Evolutionary conservation across 805 yeast species (phyloP), one percentile per base, ranked within the genome.

Genomic region (Saturnispora zaruensis): DNA sequence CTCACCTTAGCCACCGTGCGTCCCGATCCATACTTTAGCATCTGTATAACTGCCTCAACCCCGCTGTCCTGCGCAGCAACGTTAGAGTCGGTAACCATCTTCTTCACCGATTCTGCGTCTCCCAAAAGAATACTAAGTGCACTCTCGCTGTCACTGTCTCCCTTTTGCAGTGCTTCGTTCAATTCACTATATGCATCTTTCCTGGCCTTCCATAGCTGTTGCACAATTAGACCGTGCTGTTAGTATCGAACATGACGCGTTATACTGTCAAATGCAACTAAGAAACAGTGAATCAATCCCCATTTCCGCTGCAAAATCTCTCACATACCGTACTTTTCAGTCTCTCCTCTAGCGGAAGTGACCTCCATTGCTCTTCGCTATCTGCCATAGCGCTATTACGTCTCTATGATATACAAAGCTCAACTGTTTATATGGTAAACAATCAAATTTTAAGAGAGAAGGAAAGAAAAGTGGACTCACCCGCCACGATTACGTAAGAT

Each of bases 31-130:
- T 65, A 75, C 57, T 78, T 76, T 41, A 85, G 66, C 58, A 78
- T 76, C 4, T 78, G 72, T 13, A 66, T 66, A 5, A 87, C 63
- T 6, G 85, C 74, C 3, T 68, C 63, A 20, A 88, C 69, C 4
- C 87, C 98, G 1, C 83, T 70, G 60, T 93, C 98, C 55, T 89
- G 96, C 0, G 98, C 96, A 16, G 84, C 93, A 18, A 89, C 96
- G 62, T 93, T 93, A 30, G 83, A 64, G 62, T 93, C 99, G 3
- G 78, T 72, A 6, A 85, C 81, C 38, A 82, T 74, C 55, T 72
- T 71, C 56, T 77, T 80, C 58, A 82, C 70, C 2, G 75, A 47
- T 8, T 77, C 82, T 0, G 88, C 83, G 49, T 72, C 75, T 16
- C 66, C 60, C 52, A 78, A 61, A 60, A 76, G 79, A 6, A 34